Evolutionary conservation across 495 filamentous ascomycete genomes (phyloP), one percentile per base, ranked within the genome.

Genomic region (Daldinia bambusicola): DNA sequence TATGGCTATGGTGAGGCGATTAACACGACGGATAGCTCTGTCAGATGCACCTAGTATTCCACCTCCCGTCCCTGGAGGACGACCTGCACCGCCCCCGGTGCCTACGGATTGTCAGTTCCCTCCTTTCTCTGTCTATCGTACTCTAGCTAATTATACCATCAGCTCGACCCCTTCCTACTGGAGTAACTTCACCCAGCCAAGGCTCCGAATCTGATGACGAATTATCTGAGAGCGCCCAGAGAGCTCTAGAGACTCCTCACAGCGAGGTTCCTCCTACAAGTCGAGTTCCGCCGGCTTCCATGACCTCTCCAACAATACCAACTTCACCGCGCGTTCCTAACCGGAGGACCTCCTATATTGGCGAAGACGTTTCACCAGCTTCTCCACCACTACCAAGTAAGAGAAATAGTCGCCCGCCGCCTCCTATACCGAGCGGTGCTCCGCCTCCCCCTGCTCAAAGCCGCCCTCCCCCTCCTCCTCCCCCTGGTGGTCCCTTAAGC

Each of bases 201-300:
- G 95, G 94, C 30, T 96, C 94, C 6, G 93, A 90, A 75, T 97
- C 95, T 9, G 96, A 97, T 79, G 96, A 98, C 79, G 95, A 99
- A 75, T 82, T 97, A 79, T 95, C 93, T n/a, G 80, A 88, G 55
- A 85, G 86, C 68, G 82, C 89, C 26, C 74, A 70, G 76, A 83
- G 53, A 20, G 61, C 74, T 61, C 41, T 69, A 7, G 67, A 80
- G 36, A 80, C 81, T 40, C 80, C 81, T 31, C 77, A 75, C 58
- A 72, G 72, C 40, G 84, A 85, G 69, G 61, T 66, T 16, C 61
- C 71, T 34, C 84, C 76, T 34, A 71, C 69, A 16, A 71, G 61
- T 52, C 76, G 79, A 62, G 81, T 77, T 31, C 82, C 81, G 22
- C 82, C 79, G 56, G 81, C 87, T 14, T 83, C 88, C 2, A 75